Percentiles rank a stretch among this genome's conserved stretches.
These are phyloP conservation scores for Chaetomium cochliodes DNA, from an alignment of 495 filamentous ascomycete genomes.

Conservation along the genomic window DNA sequence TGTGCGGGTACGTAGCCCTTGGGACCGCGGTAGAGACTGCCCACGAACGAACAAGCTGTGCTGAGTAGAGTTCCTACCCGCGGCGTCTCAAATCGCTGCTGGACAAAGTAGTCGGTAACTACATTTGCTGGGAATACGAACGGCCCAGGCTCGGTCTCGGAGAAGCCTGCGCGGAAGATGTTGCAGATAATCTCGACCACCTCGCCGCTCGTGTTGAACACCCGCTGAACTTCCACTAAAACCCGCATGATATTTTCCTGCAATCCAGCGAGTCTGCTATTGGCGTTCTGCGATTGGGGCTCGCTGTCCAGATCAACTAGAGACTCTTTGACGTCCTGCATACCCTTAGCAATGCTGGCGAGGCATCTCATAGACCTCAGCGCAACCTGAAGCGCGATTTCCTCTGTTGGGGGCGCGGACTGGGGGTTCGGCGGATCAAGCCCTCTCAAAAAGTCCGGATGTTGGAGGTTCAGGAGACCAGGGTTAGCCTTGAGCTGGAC, in stretches of 20 bases:
- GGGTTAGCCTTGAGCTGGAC: conserved; percentile 39
- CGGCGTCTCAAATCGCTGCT: conserved; percentile 61
- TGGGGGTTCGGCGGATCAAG: conserved; percentile 30
- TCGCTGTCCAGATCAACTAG: conserved; percentile 63
- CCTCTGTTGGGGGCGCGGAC: conserved; percentile 26
- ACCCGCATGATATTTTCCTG: conserved; percentile 55
- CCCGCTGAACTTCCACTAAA: conserved; percentile 50
- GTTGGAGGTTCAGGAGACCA: conserved; percentile 34
- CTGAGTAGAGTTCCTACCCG: conserved; percentile 70
- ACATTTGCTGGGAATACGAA: conserved; percentile 73
- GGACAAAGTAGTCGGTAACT: conserved; percentile 68
- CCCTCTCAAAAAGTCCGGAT: conserved; percentile 37
- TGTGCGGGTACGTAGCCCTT: conserved; percentile 42
- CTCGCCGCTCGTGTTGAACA: conserved; percentile 61
- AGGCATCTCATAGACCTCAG: conserved; percentile 71
- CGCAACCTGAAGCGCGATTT: conserved; percentile 55
- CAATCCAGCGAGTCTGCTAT: conserved; percentile 21
- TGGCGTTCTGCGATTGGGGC: neutral
- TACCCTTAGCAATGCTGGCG: conserved; percentile 72
- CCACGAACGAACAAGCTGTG: conserved; percentile 74
- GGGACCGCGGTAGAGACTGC: conserved; percentile 56
- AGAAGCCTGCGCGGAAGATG: conserved; percentile 74
- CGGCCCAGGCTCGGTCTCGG: conserved; percentile 70
- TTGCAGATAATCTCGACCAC: conserved; percentile 74
- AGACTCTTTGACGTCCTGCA: conserved; percentile 69